phyloP scores from a whole-genome alignment of 805 yeast genomes.

The Pichia cephalocereana region DNA sequence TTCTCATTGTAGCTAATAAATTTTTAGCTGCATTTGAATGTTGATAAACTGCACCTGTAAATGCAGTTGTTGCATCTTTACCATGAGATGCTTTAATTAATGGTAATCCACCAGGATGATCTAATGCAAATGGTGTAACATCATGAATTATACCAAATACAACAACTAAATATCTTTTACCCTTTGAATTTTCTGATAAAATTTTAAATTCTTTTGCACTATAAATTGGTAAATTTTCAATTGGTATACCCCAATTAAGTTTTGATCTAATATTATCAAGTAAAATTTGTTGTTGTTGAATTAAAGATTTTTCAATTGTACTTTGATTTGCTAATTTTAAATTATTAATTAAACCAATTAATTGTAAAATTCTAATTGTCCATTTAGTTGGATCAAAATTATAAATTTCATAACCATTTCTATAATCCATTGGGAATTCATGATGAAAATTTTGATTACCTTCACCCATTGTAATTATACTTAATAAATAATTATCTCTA shows the following conservation, averaged over 20 bases:
- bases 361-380: conserved; percentile 44
- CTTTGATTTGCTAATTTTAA: conserved; percentile 48
- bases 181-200: conserved; percentile 25
- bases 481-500: conserved; percentile 54
- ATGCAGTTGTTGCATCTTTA: conserved; percentile 88
- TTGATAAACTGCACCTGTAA: conserved; percentile 88
- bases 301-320: conserved; percentile 58
- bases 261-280: conserved; percentile 69
- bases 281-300: conserved; percentile 76
- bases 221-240: conserved; percentile 70
- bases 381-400: conserved; percentile 86
- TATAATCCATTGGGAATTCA: conserved; percentile 86
- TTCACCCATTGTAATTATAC: conserved; percentile 75
- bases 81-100: conserved; percentile 76
- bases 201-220: conserved; percentile 37
- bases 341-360: conserved; percentile 50
- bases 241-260: conserved; percentile 91
- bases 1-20: conserved; percentile 85
- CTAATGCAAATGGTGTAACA: conserved; percentile 80
- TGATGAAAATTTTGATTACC: conserved; percentile 92
- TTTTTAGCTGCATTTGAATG: conserved; percentile 93
- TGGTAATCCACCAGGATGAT: conserved; percentile 90
- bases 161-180: conserved; percentile 50
- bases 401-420: conserved; percentile 63
- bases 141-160: conserved; percentile 91